These are phyloP conservation scores for Nidularia pulvinata DNA, from an alignment of 768 basidiomycete species.

Conservation along the genomic window DNA sequence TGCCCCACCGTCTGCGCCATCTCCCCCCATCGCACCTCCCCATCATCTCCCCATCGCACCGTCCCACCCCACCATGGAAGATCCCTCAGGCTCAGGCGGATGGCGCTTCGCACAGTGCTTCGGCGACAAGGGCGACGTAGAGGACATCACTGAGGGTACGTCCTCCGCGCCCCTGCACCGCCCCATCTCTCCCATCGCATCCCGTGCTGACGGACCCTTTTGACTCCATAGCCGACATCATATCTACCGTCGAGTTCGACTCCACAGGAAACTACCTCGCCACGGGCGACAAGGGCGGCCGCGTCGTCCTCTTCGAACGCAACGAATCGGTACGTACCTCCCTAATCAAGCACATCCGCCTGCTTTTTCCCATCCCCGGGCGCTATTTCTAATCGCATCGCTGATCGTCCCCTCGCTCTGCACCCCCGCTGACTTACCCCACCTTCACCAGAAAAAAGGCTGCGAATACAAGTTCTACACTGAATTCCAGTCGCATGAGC, in stretches of 20 bases:
- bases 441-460: conserved; percentile 82
- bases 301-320: conserved; percentile 98
- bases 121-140: conserved; percentile 99
- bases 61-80: conserved; percentile 62
- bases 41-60: neutral
- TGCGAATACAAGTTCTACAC: conserved; percentile 99
- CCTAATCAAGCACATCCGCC: conserved; percentile 1
- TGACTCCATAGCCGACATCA: conserved; percentile 88
- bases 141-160: conserved; percentile 98
- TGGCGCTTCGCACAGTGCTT: conserved; percentile 99
- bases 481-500: conserved; percentile 99
- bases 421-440: neutral
- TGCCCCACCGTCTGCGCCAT: neutral
- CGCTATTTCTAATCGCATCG: neutral
- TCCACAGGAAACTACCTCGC: conserved; percentile 99
- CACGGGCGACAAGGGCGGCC: conserved; percentile 98
- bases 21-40: no score
- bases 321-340: conserved; percentile 81
- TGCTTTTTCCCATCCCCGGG: neutral
- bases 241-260: conserved; percentile 99
- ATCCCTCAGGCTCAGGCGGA: conserved; percentile 83
- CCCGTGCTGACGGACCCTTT: conserved; percentile 9
- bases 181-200: conserved; percentile 4
- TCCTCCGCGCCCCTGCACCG: conserved; percentile 1
- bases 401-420: neutral